Evolutionary conservation across 228 moss, liverwort and hornwort genomes (phyloP).

Genomic region (Sphagnum fallax): DNA sequence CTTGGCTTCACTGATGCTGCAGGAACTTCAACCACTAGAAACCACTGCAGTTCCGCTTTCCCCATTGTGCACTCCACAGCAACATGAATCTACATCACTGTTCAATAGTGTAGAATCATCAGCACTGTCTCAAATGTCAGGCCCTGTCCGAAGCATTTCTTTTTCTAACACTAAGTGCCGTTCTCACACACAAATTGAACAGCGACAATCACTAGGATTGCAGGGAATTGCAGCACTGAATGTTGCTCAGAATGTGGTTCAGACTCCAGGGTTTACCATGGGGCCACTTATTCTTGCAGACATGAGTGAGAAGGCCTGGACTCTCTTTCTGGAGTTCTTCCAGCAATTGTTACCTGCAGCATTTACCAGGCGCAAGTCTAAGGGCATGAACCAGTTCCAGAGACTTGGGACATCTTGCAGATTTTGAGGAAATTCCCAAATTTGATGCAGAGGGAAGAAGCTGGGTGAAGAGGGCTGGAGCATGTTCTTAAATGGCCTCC

Average conservation of each 20-base stretch:
- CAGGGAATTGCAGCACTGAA: conserved; percentile 66
- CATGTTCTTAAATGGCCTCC: conserved; percentile 5
- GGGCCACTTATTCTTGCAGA: conserved; percentile 45
- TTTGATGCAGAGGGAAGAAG: neutral
- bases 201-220: conserved; percentile 42
- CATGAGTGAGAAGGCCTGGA: conserved; percentile 61
- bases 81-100: conserved; percentile 23
- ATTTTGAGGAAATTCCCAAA: conserved; percentile 40
- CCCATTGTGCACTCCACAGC: conserved; percentile 33
- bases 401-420: conserved; percentile 88
- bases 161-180: conserved; percentile 49
- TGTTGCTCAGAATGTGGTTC: conserved; percentile 31
- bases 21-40: conserved; percentile 48
- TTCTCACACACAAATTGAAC: conserved; percentile 45
- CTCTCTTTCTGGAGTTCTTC: conserved; percentile 55
- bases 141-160: conserved; percentile 41
- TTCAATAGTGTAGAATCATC: conserved; percentile 13
- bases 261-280: neutral
- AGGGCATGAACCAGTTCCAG: conserved; percentile 63
- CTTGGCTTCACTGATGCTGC: conserved; percentile 38
- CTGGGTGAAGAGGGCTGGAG: neutral
- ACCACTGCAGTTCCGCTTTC: conserved; percentile 28
- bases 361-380: conserved; percentile 52
- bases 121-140: conserved; percentile 36
- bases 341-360: conserved; percentile 45